A percentile compares a stretch with the other conserved stretches of the same genome.
phyloP scores from a whole-genome alignment of 345 rosid species.

The Melaleuca alternifolia region DNA sequence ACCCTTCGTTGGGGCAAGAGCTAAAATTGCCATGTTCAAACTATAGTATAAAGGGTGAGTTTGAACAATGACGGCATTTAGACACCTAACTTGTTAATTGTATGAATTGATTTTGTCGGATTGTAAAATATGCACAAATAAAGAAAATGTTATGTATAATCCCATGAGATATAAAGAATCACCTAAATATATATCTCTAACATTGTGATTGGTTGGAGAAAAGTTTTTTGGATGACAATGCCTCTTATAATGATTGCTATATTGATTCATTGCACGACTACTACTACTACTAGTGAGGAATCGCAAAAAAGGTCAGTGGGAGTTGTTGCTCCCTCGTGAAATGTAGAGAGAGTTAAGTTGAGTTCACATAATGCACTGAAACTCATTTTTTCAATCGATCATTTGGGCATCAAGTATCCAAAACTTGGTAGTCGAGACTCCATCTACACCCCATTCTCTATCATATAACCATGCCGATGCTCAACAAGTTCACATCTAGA shows the following conservation, averaged over 20 bases:
- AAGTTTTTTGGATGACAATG: neutral
- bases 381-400: neutral
- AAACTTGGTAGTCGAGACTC: accelerated
- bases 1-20: neutral
- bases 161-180: accelerated
- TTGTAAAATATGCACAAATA: too few species aligned
- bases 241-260: neutral
- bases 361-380: accelerated
- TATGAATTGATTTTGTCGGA: too few species aligned
- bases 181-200: accelerated
- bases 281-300: accelerated
- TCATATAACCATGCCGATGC: neutral
- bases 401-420: neutral
- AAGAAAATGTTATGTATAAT: neutral
- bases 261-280: accelerated
- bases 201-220: neutral
- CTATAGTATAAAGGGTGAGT: neutral
- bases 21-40: neutral
- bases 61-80: neutral
- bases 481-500: accelerated
- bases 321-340: neutral
- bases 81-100: neutral
- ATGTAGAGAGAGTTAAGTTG: neutral
- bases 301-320: neutral
- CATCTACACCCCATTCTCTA: neutral